Percentiles rank a stretch among this genome's conserved stretches.
Conservation (phyloP, 345 rosid genomes). For the Syzygium aromaticum region DNA sequence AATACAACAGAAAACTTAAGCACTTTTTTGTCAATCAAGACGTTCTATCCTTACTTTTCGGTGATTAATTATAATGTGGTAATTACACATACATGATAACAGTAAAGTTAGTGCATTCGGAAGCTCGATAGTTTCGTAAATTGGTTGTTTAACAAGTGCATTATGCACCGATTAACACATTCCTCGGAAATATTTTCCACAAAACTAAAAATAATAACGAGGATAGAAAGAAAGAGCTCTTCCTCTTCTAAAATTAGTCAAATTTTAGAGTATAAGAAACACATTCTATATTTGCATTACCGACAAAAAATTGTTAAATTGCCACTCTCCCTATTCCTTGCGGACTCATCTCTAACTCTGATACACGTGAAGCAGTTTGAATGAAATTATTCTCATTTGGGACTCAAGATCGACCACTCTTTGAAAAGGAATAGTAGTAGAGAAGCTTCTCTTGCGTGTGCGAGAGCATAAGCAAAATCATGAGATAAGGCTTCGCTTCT, state of each 20-base stretch:
- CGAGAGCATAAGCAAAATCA: not conserved
- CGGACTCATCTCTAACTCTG: not conserved
- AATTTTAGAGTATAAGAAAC: not conserved
- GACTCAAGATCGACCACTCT: not conserved
- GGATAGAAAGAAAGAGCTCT: not conserved
- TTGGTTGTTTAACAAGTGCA: not conserved
- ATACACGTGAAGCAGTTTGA: not conserved
- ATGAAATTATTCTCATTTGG: not conserved
- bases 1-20: too few species aligned
- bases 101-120: not conserved
- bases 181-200: not conserved
- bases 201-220: not conserved
- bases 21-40: too few species aligned
- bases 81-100: not conserved
- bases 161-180: fast-evolving
- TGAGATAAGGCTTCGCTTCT: not conserved
- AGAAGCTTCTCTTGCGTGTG: not conserved
- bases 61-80: too few species aligned
- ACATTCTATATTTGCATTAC: not conserved
- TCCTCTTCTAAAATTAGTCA: not conserved
- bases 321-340: not conserved
- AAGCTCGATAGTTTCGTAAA: not conserved
- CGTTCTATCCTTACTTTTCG: too few species aligned
- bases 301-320: not conserved
- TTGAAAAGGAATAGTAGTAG: too few species aligned